phyloP scores from a whole-genome alignment of 2,329 filamentous ascomycete genomes.

The Neonectria sp. region DNA sequence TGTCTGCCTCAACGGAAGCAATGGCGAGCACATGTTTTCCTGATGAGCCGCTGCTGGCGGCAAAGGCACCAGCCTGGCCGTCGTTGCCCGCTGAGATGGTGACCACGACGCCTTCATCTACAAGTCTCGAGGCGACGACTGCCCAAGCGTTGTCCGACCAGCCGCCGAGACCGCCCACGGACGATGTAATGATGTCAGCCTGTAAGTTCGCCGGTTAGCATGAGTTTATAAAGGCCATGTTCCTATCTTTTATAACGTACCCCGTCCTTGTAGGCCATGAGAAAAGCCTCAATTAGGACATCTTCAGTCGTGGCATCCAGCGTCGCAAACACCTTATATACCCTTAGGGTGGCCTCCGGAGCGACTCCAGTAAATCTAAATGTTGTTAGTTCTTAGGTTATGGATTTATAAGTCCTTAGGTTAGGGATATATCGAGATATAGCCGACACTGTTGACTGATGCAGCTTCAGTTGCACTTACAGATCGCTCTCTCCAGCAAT shows the following conservation, averaged over 20 bases:
- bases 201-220: background rate
- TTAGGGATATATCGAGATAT: background rate
- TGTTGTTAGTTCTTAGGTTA: background rate
- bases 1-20: conserved; percentile 57
- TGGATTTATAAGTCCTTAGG: background rate
- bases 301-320: conserved; percentile 10
- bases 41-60: conserved; percentile 56
- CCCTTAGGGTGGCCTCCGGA: conserved; percentile 45
- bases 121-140: conserved; percentile 50
- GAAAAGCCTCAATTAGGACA: conserved; percentile 53
- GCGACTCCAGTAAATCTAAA: conserved; percentile 44
- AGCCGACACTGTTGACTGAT: background rate
- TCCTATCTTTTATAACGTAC: conserved; percentile 26
- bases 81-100: conserved; percentile 62
- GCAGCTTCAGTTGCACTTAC: conserved; percentile 10
- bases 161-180: conserved; percentile 49
- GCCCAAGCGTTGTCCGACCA: conserved; percentile 50
- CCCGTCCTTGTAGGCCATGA: conserved; percentile 53
- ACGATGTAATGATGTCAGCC: conserved; percentile 53
- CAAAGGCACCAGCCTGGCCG: conserved; percentile 59
- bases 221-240: background rate
- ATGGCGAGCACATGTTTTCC: conserved; percentile 60
- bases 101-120: conserved; percentile 59
- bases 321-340: conserved; percentile 48
- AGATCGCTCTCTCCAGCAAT: conserved; percentile 42